Percentiles rank a stretch among this genome's conserved stretches.
Conservation (phyloP, 345 rosid species). For the Gossypium rotundifolium region DNA sequence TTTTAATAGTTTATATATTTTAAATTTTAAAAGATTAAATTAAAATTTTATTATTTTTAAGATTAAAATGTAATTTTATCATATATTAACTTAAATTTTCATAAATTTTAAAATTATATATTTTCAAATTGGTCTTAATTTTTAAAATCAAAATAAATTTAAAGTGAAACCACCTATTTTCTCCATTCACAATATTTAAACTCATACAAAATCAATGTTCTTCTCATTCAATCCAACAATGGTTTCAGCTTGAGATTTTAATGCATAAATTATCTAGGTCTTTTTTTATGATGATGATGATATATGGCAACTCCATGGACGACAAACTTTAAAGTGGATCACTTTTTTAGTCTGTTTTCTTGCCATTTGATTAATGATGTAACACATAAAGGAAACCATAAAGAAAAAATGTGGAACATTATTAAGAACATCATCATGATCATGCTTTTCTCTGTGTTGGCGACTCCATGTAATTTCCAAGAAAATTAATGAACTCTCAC, state of each 20-base stretch:
- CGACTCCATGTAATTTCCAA: neutral
- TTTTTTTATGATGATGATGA: neutral
- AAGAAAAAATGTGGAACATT: neutral
- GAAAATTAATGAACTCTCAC: neutral
- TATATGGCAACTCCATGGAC: neutral
- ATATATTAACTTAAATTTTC: too few species aligned
- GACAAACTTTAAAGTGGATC: neutral
- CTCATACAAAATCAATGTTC: too few species aligned
- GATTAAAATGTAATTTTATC: too few species aligned
- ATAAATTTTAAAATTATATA: too few species aligned
- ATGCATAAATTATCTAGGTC: neutral
- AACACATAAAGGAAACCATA: neutral
- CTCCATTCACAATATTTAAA: too few species aligned
- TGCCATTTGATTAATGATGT: neutral
- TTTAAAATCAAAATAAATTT: neutral
- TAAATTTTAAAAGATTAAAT: too few species aligned
- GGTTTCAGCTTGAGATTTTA: neutral
- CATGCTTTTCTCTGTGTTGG: neutral
- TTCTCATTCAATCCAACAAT: too few species aligned
- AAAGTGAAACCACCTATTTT: too few species aligned
- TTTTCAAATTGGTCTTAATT: neutral
- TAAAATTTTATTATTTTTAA: rapidly evolving
- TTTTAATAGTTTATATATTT: too few species aligned
- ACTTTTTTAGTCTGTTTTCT: neutral
- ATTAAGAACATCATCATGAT: neutral